phyloP scores from a whole-genome alignment of 768 basidiomycete species.

The Candolleomyces efflorescens region DNA sequence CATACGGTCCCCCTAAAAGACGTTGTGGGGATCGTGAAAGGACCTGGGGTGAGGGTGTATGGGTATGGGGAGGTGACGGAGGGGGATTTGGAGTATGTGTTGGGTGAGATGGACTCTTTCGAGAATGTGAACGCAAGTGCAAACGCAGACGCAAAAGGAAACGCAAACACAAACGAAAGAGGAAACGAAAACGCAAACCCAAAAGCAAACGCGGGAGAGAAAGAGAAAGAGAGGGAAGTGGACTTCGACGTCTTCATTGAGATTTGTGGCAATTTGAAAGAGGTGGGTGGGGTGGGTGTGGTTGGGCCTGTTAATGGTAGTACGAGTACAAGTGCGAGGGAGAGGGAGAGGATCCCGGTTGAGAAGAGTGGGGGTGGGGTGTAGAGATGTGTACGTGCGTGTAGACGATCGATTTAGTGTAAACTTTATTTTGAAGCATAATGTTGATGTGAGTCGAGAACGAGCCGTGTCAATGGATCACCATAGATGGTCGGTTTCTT shows the following conservation, averaged over 20 bases:
- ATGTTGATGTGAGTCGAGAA: no score
- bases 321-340: no score
- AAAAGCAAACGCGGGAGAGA: no score
- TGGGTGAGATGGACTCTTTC: slow-evolving; percentile 20
- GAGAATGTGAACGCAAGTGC: slow-evolving; percentile 74
- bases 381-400: no score
- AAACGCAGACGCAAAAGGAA: no score
- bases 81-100: slow-evolving; percentile 70
- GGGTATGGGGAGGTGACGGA: slow-evolving; percentile 58
- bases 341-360: slow-evolving; percentile 30
- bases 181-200: no score
- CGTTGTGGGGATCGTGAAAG: slow-evolving; percentile 37
- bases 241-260: slow-evolving; percentile 87
- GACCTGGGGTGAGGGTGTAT: slow-evolving; percentile 25
- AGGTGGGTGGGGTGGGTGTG: slow-evolving; percentile 40
- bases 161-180: no score
- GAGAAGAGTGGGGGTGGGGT: no score
- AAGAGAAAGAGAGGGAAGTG: slow-evolving; percentile 43
- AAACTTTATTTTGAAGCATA: no score
- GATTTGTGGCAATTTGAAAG: slow-evolving; percentile 63
- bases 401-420: no score
- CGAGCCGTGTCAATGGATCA: no score
- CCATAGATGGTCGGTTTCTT: no score
- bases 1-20: slow-evolving; percentile 26
- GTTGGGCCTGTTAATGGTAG: slow-evolving; percentile 48